These are phyloP conservation scores for Vigna unguiculata DNA, from an alignment of 306 rosid species.

Conservation along the genomic window DNA sequence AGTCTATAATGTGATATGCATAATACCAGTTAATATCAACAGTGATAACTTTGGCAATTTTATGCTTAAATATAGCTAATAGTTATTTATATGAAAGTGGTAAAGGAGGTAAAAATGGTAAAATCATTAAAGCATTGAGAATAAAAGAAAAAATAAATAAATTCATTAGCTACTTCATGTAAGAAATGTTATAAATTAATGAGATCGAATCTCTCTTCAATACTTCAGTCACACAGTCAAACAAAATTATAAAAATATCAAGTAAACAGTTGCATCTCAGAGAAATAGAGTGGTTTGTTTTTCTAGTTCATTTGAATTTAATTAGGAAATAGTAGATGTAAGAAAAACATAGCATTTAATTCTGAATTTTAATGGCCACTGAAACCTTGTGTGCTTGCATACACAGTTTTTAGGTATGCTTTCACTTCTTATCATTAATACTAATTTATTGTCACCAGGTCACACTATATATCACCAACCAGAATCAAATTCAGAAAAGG, in stretches of 20 bases:
- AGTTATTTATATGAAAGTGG: too few species aligned
- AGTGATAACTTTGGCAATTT: background rate
- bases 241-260: background rate
- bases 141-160: background rate
- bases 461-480: background rate
- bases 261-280: background rate
- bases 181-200: background rate
- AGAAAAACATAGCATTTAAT: background rate
- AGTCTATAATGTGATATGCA: background rate
- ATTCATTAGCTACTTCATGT: background rate
- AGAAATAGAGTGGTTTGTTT: background rate
- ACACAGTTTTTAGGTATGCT: slow-evolving; percentile 24
- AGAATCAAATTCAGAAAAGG: background rate
- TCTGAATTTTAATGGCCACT: background rate
- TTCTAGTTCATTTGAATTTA: background rate
- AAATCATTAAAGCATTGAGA: too few species aligned
- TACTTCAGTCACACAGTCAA: background rate
- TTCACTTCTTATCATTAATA: slow-evolving; percentile 34
- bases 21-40: background rate
- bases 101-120: background rate
- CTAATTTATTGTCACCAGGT: slow-evolving; percentile 9
- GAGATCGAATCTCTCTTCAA: background rate
- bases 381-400: background rate
- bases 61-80: background rate
- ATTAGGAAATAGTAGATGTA: background rate